Percentiles rank a stretch among this genome's conserved stretches.
Conservation (phyloP, 2,329 filamentous ascomycete genomes). For the Ceratocystiopsis sp. region DNA sequence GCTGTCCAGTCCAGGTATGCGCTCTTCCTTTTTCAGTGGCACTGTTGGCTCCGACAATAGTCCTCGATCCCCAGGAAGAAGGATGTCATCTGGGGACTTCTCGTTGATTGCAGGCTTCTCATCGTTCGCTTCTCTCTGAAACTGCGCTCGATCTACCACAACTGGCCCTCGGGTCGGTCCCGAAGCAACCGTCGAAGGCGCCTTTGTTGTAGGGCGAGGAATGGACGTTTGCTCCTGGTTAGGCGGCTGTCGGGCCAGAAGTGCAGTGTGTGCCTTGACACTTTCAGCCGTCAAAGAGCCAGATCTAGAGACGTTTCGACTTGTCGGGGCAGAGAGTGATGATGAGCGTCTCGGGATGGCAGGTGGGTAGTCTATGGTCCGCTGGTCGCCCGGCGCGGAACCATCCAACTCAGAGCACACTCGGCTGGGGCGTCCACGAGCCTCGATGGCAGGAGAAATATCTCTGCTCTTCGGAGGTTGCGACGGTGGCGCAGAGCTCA, state of each 20-base stretch:
- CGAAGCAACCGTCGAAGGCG: background rate
- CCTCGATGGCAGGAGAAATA: conserved; percentile 24
- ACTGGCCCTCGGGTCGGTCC: background rate
- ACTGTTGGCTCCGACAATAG: conserved; percentile 9
- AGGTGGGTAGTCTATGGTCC: conserved; percentile 44
- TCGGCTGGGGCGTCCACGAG: conserved; percentile 22
- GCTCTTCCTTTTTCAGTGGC: background rate
- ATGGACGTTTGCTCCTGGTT: conserved; percentile 10
- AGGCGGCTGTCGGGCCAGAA: conserved; percentile 1
- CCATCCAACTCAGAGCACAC: conserved; percentile 27
- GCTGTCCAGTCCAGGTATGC: background rate
- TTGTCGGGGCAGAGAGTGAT: conserved; percentile 45
- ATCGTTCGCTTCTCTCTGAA: no score
- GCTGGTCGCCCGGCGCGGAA: conserved; percentile 26
- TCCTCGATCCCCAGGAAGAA: conserved; percentile 8
- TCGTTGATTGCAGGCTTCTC: no score
- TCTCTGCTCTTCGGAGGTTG: conserved; percentile 26
- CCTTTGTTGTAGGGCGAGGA: conserved; percentile 7
- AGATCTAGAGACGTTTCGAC: conserved; percentile 30
- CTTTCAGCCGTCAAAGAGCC: conserved; percentile 42
- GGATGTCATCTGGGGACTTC: background rate
- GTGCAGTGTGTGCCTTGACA: conserved; percentile 30
- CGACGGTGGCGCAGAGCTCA: conserved; percentile 28
- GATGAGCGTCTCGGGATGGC: conserved; percentile 38
- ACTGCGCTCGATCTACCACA: background rate